Evolutionary conservation across 169 alveolate genomes (phyloP), one percentile per base, ranked within the genome.

Genomic region (Cryptosporidium viatorum): DNA sequence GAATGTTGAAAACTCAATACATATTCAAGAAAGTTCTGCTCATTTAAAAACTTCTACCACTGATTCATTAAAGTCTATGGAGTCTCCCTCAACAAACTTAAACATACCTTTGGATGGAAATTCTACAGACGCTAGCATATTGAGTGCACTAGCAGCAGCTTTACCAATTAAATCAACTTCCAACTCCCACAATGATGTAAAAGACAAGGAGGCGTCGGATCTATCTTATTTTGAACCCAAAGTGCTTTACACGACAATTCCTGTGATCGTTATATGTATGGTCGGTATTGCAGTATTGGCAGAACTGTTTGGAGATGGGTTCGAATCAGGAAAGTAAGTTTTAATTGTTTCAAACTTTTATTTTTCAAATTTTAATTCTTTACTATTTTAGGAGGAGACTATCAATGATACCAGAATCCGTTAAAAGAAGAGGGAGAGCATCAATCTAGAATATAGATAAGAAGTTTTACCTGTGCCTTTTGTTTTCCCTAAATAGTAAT

Each of bases 351-450:
- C n/a, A 16, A 2, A 43, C 39, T 21, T 35, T 37, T 33, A 8
- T 9, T 7, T 3, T 48, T 3, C 39, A 51, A 55, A 73, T n/a
- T n/a, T 12, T 55, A 21, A 73, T 33, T 33, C 58, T 73, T 73
- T 50, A 45, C 8, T 23, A 26, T 23, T 73, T 16, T 67, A 80
- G 89, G 50, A 80, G 89, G 33, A 80, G 89, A 65, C 12, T 62
- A 6, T 80, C 89, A 12, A 31, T 50, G 59, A 45, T 80, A 62
- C 89, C 71, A 16, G 89, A 80, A 29, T 62, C 75, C 43, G 67
- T 80, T 48, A 80, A 80, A 80, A 59, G 89, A 80, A 80, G 75
- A 31, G 75, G 75, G n/a, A 80, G 89, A 59, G 89, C 89, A n/a
- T 80, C 89, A n/a, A 62, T 80, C 31, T 80, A 80, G 70, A 39